Evolutionary conservation across 2,329 filamentous ascomycete species (phyloP).

Genomic region (Aspergillus pseudonomiae): DNA sequence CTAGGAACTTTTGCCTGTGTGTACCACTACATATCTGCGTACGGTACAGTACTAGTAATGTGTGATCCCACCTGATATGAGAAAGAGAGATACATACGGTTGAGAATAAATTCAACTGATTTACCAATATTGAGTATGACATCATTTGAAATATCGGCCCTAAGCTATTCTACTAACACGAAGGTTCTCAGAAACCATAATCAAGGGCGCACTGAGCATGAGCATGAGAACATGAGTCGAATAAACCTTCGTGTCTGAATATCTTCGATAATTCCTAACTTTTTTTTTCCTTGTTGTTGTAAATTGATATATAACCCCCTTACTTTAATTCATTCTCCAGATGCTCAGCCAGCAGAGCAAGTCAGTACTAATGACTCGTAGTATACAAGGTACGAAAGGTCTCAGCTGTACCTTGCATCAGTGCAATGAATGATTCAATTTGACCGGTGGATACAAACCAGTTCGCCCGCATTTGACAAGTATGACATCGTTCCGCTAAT

Average conservation of each 20-base stretch:
- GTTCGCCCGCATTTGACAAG: neutral
- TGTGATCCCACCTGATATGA: neutral
- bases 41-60: no score
- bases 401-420: neutral
- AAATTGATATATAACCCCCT: neutral
- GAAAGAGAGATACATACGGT: neutral
- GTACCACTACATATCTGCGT: neutral
- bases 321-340: neutral
- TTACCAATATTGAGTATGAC: neutral
- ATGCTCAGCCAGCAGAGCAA: neutral
- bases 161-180: neutral
- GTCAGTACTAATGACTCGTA: neutral
- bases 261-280: neutral
- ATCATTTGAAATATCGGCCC: neutral
- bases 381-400: neutral
- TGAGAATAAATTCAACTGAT: neutral
- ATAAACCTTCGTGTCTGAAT: neutral
- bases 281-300: neutral
- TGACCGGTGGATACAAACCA: neutral
- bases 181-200: neutral
- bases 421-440: neutral
- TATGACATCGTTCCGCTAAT: neutral
- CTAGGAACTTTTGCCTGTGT: neutral
- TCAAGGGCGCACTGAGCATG: neutral
- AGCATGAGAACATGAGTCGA: neutral